Percentiles rank a stretch among this genome's conserved stretches.
Conservation (phyloP, 805 yeast species). For the Kluyveromyces nonfermentans region DNA sequence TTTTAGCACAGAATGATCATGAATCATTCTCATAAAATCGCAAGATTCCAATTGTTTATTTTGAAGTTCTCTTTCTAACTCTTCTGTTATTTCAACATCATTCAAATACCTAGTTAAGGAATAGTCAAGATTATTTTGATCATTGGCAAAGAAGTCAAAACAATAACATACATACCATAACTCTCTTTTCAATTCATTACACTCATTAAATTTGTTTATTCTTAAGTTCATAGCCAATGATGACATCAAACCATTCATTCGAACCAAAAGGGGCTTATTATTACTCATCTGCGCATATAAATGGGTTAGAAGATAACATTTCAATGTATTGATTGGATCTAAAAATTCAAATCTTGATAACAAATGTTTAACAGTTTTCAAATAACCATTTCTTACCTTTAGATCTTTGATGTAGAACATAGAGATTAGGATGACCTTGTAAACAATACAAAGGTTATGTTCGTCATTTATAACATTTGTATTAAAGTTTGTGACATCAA, state of each 20-base stretch:
- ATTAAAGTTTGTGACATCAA: slow-evolving; percentile 3
- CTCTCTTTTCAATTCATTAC: slow-evolving; percentile 3
- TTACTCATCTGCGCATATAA: slow-evolving; percentile 4
- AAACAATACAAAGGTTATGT: slow-evolving; percentile 5
- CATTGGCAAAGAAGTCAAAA: slow-evolving; percentile 4
- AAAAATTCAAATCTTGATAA: slow-evolving; percentile 4
- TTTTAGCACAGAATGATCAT: slow-evolving; percentile 2
- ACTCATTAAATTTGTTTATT: slow-evolving; percentile 1
- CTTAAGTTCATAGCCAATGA: slow-evolving; percentile 4
- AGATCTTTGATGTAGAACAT: slow-evolving; percentile 5
- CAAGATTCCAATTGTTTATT: neutral
- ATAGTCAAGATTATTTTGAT: slow-evolving; percentile 3
- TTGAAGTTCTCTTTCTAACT: neutral
- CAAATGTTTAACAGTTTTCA: slow-evolving; percentile 4
- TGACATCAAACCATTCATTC: slow-evolving; percentile 3
- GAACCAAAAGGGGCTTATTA: slow-evolving; percentile 2
- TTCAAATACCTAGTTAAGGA: slow-evolving; percentile 1
- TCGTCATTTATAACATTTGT: slow-evolving; percentile 4
- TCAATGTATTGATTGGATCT: slow-evolving; percentile 5
- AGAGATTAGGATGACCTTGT: slow-evolving; percentile 5
- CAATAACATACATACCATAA: slow-evolving; percentile 5
- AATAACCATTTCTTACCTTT: neutral
- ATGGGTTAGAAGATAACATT: slow-evolving; percentile 5
- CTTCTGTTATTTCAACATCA: neutral
- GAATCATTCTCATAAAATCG: slow-evolving; percentile 3